These are phyloP conservation scores for Penicillium verrucosum DNA, from an alignment of 2,329 filamentous ascomycete species.

Conservation along the genomic window DNA sequence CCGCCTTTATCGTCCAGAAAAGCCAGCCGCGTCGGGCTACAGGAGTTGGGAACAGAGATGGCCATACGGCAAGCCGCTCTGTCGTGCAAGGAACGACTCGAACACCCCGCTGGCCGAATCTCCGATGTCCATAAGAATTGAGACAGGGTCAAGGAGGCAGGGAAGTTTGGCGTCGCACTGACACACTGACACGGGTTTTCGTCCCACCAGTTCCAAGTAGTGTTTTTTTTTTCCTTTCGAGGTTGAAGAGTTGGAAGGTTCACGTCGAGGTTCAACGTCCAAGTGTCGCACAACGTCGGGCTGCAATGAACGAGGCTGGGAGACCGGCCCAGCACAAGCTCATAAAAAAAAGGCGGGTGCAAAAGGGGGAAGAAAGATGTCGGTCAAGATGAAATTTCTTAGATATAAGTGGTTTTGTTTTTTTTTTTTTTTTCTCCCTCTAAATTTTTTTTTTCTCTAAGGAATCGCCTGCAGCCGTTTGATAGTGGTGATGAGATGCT, in stretches of 20 bases:
- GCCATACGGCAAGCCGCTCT: conserved; percentile 39
- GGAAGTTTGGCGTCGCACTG: background rate
- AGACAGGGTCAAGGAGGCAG: conserved; percentile 11
- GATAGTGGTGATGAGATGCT: conserved; percentile 14
- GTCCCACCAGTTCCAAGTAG: background rate
- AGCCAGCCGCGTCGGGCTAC: conserved; percentile 37
- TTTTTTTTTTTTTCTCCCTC: background rate
- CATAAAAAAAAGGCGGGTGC: conserved; percentile 12
- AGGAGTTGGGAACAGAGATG: conserved; percentile 40
- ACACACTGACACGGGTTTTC: background rate
- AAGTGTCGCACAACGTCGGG: conserved; percentile 24
- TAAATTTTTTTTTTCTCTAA: background rate
- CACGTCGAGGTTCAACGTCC: conserved; percentile 9
- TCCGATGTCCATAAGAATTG: conserved; percentile 38
- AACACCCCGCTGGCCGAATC: conserved; percentile 33
- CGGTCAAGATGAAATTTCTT: conserved; percentile 21
- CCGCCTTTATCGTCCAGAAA: conserved; percentile 34
- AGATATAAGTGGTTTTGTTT: conserved; percentile 7
- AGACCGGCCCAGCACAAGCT: conserved; percentile 19
- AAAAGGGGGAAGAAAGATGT: conserved; percentile 11
- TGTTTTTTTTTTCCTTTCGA: background rate
- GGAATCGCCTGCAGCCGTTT: conserved; percentile 14
- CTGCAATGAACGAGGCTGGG: conserved; percentile 27
- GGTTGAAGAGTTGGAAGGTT: background rate
- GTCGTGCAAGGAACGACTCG: conserved; percentile 34